Percentiles rank a stretch among this genome's conserved stretches.
Evolutionary conservation across 78 protist species (phyloP).

Genomic region (Blattamonas nauphoetae): DNA sequence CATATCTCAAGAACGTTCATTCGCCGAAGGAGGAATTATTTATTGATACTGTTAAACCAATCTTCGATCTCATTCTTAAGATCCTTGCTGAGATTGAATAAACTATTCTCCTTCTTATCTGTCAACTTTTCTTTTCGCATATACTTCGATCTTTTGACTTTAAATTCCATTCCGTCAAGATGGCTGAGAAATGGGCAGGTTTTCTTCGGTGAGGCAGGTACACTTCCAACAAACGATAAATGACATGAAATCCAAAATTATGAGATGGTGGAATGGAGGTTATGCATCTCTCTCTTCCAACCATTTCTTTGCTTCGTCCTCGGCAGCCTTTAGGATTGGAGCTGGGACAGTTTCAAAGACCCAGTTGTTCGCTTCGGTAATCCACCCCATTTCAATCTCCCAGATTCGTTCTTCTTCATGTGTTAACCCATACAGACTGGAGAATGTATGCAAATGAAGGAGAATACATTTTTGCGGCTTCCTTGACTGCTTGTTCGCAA

Average conservation of each 20-base stretch:
- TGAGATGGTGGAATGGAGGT: background rate
- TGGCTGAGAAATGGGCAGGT: too few species aligned
- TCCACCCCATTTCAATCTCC: background rate
- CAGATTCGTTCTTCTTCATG: background rate
- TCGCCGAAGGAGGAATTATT: conserved; percentile 11
- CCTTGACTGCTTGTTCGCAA: background rate
- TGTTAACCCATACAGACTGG: background rate
- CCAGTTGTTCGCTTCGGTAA: background rate
- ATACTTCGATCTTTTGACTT: too few species aligned
- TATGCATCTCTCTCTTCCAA: background rate
- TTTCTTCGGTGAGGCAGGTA: too few species aligned
- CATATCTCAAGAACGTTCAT: background rate
- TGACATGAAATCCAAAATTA: too few species aligned
- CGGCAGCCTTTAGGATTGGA: background rate
- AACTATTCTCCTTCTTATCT: too few species aligned
- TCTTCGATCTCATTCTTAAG: too few species aligned
- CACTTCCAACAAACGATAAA: too few species aligned
- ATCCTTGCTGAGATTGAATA: too few species aligned
- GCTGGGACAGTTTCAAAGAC: background rate
- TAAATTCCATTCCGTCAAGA: too few species aligned
- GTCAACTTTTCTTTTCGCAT: too few species aligned
- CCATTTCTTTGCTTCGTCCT: background rate
- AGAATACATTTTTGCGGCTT: background rate
- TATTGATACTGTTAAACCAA: conserved; percentile 8
- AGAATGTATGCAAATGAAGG: background rate